A percentile compares a stretch with the other conserved stretches of the same genome.
Evolutionary conservation across 805 yeast genomes (phyloP).

Genomic region (Candida krabiensis): DNA sequence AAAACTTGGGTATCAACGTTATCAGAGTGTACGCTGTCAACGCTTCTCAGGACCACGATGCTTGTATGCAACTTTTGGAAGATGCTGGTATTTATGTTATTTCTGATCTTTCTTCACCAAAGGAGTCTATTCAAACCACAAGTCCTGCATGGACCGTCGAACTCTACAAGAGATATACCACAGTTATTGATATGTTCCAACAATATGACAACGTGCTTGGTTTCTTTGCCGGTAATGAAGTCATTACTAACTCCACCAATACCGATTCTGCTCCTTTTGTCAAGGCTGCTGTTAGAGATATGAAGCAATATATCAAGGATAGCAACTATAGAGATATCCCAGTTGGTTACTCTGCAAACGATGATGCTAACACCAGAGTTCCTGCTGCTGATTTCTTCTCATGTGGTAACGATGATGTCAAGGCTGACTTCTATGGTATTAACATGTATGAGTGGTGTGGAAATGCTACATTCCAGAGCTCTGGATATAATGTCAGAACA

Average conservation of each 20-base stretch:
- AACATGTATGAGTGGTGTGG: conserved; percentile 94
- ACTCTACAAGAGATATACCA: conserved; percentile 72
- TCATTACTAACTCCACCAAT: conserved; percentile 77
- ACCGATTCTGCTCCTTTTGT: conserved; percentile 92
- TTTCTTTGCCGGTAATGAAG: conserved; percentile 98
- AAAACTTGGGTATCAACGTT: conserved; percentile 68
- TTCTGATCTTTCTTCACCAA: conserved; percentile 89
- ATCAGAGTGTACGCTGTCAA: conserved; percentile 86
- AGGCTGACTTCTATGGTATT: conserved; percentile 78
- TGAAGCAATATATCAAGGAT: conserved; percentile 67
- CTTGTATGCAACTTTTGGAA: conserved; percentile 69
- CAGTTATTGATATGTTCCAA: conserved; percentile 78
- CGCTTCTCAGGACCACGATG: conserved; percentile 67
- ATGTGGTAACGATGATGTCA: conserved; percentile 70
- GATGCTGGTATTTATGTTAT: conserved; percentile 91
- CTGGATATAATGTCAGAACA: conserved; percentile 75
- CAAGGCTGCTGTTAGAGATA: conserved; percentile 93
- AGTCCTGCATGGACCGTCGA: conserved; percentile 76
- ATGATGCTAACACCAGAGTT: conserved; percentile 78
- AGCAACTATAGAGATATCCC: conserved; percentile 77
- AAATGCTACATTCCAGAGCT: conserved; percentile 49
- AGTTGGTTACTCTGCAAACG: conserved; percentile 92
- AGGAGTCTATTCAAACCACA: conserved; percentile 70
- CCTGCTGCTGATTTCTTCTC: conserved; percentile 80
- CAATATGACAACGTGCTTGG: conserved; percentile 83